Evolutionary conservation across 345 rosid genomes (phyloP).

Genomic region (Cardiospermum halicacabum): DNA sequence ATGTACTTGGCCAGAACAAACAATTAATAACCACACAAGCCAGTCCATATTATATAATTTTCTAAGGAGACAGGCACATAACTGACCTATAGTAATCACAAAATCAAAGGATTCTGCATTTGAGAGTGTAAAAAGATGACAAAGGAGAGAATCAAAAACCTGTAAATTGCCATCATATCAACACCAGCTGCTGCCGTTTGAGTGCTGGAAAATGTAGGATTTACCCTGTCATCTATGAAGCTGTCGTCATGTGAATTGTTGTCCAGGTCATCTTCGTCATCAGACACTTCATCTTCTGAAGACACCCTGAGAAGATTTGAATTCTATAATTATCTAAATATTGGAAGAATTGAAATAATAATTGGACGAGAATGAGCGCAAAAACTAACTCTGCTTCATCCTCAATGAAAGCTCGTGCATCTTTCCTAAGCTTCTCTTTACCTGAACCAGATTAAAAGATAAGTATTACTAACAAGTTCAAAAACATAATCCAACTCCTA

Average conservation of each 20-base stretch:
- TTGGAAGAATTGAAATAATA: background rate
- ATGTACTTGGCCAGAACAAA: background rate
- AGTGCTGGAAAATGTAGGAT: slow-evolving; percentile 48
- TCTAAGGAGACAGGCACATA: background rate
- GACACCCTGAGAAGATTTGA: slow-evolving; percentile 53
- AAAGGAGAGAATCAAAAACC: slow-evolving; percentile 36
- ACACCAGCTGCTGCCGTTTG: slow-evolving; percentile 49
- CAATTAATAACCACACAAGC: background rate
- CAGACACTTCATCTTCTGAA: slow-evolving; percentile 62
- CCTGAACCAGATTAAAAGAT: slow-evolving; percentile 38
- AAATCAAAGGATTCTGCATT: background rate
- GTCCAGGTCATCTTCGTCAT: slow-evolving; percentile 52
- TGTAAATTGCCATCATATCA: slow-evolving; percentile 92
- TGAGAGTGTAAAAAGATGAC: background rate
- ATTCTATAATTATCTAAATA: background rate
- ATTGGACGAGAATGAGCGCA: slow-evolving; percentile 1
- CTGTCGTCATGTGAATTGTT: slow-evolving; percentile 58
- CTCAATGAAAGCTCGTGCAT: slow-evolving; percentile 54
- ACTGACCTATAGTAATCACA: background rate
- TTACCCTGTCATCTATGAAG: slow-evolving; percentile 77
- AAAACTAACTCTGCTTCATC: slow-evolving; percentile 92
- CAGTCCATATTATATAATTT: background rate
- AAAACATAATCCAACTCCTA: background rate
- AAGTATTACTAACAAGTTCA: slow-evolving; percentile 15
- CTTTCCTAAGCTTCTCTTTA: slow-evolving; percentile 39